Evolutionary conservation across 129 eudicot species (phyloP), one percentile per base, ranked within the genome.

Genomic region (Chrysanthemum lavandulifolium): DNA sequence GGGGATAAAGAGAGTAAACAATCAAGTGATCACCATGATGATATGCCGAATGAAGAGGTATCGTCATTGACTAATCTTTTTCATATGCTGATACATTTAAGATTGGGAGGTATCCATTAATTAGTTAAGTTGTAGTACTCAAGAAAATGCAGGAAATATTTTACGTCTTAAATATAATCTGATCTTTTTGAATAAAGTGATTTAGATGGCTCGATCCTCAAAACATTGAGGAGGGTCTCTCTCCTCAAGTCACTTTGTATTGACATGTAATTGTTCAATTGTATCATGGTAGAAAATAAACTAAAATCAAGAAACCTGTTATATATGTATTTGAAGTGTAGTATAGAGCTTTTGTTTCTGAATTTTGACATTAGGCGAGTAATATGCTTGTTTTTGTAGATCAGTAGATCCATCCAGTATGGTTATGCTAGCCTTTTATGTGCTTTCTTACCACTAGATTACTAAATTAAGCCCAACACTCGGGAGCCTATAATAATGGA

Each of bases 1-100:
- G 87, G 61, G 40, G 84, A 73, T 18, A 88, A 82, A 81, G 95
- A 86, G 75, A 89, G 78, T 63, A 84, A 80, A 52, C 66, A 76
- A 69, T 76, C 86, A 58, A 82, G 76, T 80, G 95, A 89, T 45
- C 95, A 85, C 25, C 89, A 50, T 58, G 86, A 82, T 72, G 89
- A 86, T 78, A 76, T 81, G 16, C 86, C 73, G 43, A 84, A 79
- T 33, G 95, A 84, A 60, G 97, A 93, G 95, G 98, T 86, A 51
- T 21, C 71, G 56, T 31, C 21, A 15, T 45, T 67, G 29, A 54
- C 15, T 67, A 6, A 27, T 55, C 33, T 61, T 12, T 3, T 55
- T 68, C 15, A 3, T 63, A 15, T 18, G 4, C 45, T 29, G 12
- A 53, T 31, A 6, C 27, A 49, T 60, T 5, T 14, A 47, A 49